These are phyloP conservation scores for Hyparrhenia diplandra DNA, from an alignment of 176 grass and related monocot genomes.

Conservation along the genomic window DNA sequence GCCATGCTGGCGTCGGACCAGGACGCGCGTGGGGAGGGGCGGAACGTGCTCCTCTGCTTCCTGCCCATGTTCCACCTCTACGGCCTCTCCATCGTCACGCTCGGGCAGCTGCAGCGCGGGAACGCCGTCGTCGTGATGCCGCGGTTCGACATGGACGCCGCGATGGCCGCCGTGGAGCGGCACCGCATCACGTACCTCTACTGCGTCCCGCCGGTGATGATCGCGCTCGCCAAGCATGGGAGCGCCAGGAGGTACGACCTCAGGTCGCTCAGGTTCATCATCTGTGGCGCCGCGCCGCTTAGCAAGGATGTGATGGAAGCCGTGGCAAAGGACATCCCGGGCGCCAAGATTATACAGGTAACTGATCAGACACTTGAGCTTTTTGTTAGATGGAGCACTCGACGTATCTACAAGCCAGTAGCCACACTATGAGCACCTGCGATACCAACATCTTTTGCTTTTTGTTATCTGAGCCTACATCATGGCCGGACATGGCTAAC, in stretches of 20 bases:
- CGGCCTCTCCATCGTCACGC: constrained; percentile 63
- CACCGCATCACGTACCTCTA: constrained; percentile 61
- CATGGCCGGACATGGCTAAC: too few relatives aligned
- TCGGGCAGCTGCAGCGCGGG: constrained; percentile 64
- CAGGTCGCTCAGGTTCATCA: too few relatives aligned
- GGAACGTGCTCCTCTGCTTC: constrained; percentile 86
- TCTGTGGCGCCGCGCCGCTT: constrained; percentile 58
- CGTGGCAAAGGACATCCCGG: constrained; percentile 59
- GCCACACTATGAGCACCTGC: too few relatives aligned
- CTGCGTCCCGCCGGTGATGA: constrained; percentile 92
- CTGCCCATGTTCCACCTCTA: constrained; percentile 97
- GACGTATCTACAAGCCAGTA: too few relatives aligned
- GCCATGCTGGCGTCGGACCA: constrained; percentile 57
- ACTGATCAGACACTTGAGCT: too few relatives aligned
- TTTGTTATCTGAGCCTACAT: too few relatives aligned
- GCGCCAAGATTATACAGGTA: constrained; percentile 64
- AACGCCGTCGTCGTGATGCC: constrained; percentile 66
- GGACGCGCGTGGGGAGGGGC: constrained; percentile 41
- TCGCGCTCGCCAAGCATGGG: constrained; percentile 74
- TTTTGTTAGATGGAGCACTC: too few relatives aligned
- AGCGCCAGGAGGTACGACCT: constrained; percentile 49
- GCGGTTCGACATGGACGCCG: constrained; percentile 55
- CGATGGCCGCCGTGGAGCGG: constrained; percentile 49
- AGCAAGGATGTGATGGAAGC: constrained; percentile 91
- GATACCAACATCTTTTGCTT: too few relatives aligned